Conservation (phyloP, 306 rosid species). For the Cyamopsis tetragonoloba region DNA sequence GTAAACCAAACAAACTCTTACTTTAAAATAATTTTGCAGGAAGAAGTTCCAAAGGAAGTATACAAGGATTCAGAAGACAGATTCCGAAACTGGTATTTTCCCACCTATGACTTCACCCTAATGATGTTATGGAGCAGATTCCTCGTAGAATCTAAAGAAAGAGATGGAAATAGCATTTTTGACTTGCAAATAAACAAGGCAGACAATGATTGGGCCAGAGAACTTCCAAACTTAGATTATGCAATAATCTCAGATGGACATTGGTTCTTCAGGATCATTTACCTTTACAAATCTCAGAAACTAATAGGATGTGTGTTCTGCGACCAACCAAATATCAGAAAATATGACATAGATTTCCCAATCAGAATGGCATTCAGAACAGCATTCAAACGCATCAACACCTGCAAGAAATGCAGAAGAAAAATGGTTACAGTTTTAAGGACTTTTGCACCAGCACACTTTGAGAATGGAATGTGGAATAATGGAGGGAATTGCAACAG, state of each 20-base stretch:
- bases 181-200: conserved; percentile 57
- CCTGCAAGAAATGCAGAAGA: conserved; percentile 38
- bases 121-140: conserved; percentile 70
- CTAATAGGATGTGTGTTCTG: conserved; percentile 65
- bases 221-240: conserved; percentile 58
- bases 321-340: conserved; percentile 41
- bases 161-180: conserved; percentile 48
- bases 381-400: conserved; percentile 38
- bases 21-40: conserved; percentile 38
- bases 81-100: conserved; percentile 64
- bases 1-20: too few species aligned
- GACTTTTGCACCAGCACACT: conserved; percentile 86
- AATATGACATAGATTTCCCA: conserved; percentile 28
- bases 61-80: conserved; percentile 73
- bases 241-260: conserved; percentile 66
- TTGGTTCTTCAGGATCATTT: conserved; percentile 72
- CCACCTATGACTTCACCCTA: conserved; percentile 53
- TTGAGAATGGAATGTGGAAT: conserved; percentile 76
- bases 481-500: conserved; percentile 76
- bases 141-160: conserved; percentile 58
- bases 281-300: conserved; percentile 37
- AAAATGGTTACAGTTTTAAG: conserved; percentile 50
- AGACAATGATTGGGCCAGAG: conserved; percentile 48
- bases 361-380: conserved; percentile 51
- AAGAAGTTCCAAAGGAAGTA: conserved; percentile 58